Base-by-base conservation (phyloP, 2,329 filamentous ascomycete species). In the Ascochyta lentis region DNA sequence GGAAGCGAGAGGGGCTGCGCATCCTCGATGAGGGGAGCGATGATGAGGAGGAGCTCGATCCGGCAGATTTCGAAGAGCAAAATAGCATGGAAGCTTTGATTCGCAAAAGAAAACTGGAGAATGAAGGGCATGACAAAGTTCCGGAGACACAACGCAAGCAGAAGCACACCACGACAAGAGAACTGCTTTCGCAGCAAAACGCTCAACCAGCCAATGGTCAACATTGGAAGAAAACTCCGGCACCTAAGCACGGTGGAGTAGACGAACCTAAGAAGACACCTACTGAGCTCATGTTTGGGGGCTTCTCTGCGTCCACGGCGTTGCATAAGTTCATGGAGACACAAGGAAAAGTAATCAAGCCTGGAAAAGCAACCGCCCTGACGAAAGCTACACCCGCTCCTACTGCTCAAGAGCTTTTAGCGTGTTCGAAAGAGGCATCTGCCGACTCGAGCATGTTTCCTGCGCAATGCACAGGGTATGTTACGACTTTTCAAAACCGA, bases 291-390 rank as follows among this genome's bases (percentile, higher is more conserved):
- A 72, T 76, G 65, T 72, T 74, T 49, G 73, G 69, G 15, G 67
- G 70, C 1, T 79, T 80, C 62, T 79, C 78, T 59, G 76, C 76
- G 24, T 72, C 63, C 10, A 72, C 70, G 8, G 79, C 80, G 3
- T 64, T 86, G 27, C 74, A 79, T 5, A 80, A 77, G 26, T 86
- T 84, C 60, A 81, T 86, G 75, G 74, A 79, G 45, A 70, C 81
- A 7, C 78, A 80, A 49, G 78, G 80, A 23, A 70, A 65, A 54
- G 42, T 45, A 4, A 31, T 54, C 12, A 40, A 58, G 3, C 31
- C 27, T 22, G 22, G 31, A 45, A 26, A 33, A 2, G 1, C 16
- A 16, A 23, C 15, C 8, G 3, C 33, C 3, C 22, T 41, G 13
- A 19, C 39, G 24, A 12, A 43, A 6, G 19, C 16, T 24, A 15